A percentile compares a stretch with the other conserved stretches of the same genome.
These are phyloP conservation scores for Cytospora piceae DNA, from an alignment of 2,329 filamentous ascomycete species.

Conservation along the genomic window DNA sequence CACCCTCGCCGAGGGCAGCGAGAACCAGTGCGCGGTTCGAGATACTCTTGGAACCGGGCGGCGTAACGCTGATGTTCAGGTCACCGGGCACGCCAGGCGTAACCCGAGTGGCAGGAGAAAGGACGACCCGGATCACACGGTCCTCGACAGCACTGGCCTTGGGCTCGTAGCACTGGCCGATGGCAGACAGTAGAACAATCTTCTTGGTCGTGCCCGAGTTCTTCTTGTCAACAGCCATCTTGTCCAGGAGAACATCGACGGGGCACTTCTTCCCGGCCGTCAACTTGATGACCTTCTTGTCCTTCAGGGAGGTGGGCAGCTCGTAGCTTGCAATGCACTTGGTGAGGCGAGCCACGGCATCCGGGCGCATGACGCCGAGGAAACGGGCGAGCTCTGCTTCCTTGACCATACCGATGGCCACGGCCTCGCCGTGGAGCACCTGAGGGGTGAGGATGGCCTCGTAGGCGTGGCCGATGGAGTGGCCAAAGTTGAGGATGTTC, in stretches of 20 bases:
- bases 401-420: slow-evolving; percentile 98
- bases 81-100: slow-evolving; percentile 69
- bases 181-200: slow-evolving; percentile 87
- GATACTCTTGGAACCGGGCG: slow-evolving; percentile 96
- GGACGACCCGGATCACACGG: slow-evolving; percentile 76
- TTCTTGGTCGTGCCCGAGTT: slow-evolving; percentile 96
- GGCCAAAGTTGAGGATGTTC: slow-evolving; percentile 95
- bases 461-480: slow-evolving; percentile 96
- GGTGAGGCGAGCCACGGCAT: slow-evolving; percentile 83
- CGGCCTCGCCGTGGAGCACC: slow-evolving; percentile 91
- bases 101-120: slow-evolving; percentile 79
- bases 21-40: slow-evolving; percentile 95
- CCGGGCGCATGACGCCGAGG: slow-evolving; percentile 81
- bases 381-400: slow-evolving; percentile 92
- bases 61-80: slow-evolving; percentile 75
- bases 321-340: slow-evolving; percentile 97
- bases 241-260: slow-evolving; percentile 81
- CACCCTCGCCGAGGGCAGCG: slow-evolving; percentile 83
- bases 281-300: slow-evolving; percentile 79
- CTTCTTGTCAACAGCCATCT: slow-evolving; percentile 99
- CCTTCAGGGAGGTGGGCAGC: slow-evolving; percentile 80
- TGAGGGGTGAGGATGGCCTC: slow-evolving; percentile 96
- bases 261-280: slow-evolving; percentile 87
- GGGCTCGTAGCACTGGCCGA: slow-evolving; percentile 85
- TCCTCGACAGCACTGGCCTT: slow-evolving; percentile 91